Conservation (phyloP, 164 flowering plant genomes). For the Malania oleifera region DNA sequence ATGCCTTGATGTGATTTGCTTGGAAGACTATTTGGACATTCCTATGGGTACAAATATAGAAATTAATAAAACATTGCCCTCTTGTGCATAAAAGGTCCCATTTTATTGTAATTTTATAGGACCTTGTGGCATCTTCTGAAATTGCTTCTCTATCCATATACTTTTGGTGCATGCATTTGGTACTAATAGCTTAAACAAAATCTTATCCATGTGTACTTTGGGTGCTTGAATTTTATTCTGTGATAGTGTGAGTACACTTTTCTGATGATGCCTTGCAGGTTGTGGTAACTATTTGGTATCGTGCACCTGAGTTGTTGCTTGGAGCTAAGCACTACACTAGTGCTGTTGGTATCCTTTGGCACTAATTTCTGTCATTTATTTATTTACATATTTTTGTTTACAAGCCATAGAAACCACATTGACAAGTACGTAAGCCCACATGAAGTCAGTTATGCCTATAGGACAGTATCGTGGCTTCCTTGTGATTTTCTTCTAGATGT, state of each 20-base stretch:
- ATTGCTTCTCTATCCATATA: background rate
- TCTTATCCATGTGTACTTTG: background rate
- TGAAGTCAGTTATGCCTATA: too few species aligned
- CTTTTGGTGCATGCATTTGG: background rate
- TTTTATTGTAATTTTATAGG: too few species aligned
- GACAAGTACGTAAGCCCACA: too few species aligned
- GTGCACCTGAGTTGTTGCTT: constrained; percentile 97
- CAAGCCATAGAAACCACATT: too few species aligned
- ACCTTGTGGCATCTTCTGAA: background rate
- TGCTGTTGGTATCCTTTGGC: constrained; percentile 84
- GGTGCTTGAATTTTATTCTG: background rate
- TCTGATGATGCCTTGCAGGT: constrained; percentile 44
- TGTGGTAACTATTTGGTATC: constrained; percentile 99
- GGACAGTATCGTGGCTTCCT: too few species aligned
- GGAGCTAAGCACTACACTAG: constrained; percentile 98
- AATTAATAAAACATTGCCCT: too few species aligned
- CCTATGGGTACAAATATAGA: too few species aligned
- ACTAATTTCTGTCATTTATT: background rate
- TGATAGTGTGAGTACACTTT: background rate
- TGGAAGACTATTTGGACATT: too few species aligned
- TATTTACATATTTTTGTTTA: background rate
- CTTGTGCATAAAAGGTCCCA: too few species aligned
- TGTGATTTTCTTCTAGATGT: too few species aligned
- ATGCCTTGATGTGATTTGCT: too few species aligned
- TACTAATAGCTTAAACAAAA: background rate